Percentiles rank a stretch among this genome's conserved stretches.
Evolutionary conservation across 2,329 filamentous ascomycete species (phyloP).

Genomic region (Grosmannia serpens): DNA sequence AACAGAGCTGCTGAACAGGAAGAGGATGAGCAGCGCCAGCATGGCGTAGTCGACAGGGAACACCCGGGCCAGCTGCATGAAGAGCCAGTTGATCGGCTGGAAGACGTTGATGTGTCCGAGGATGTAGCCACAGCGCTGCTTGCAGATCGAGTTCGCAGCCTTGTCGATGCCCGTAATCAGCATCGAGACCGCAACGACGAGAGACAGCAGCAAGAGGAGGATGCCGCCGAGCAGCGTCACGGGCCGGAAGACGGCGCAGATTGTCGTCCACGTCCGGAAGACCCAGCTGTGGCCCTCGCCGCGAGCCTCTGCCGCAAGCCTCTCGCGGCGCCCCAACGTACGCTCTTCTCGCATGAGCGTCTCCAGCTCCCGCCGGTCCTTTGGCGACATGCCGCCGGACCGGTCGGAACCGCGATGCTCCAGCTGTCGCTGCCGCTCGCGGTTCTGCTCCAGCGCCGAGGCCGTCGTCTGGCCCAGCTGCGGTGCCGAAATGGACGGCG

Average conservation of each 20-base stretch:
- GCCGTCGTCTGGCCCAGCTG: conserved; percentile 66
- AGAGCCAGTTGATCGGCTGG: conserved; percentile 86
- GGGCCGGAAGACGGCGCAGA: conserved; percentile 73
- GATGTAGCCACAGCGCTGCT: conserved; percentile 82
- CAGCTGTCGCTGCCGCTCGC: conserved; percentile 83
- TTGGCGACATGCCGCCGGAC: conserved; percentile 61
- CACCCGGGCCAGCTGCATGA: conserved; percentile 66
- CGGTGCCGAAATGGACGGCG: conserved; percentile 74
- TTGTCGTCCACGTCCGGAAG: conserved; percentile 65
- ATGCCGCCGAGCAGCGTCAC: conserved; percentile 81
- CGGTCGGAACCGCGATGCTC: conserved; percentile 74
- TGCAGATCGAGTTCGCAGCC: conserved; percentile 88
- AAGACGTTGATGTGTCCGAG: conserved; percentile 80
- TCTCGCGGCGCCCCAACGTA: conserved; percentile 78
- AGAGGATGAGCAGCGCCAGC: conserved; percentile 70
- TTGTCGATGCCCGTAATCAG: conserved; percentile 94
- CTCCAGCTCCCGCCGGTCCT: conserved; percentile 83
- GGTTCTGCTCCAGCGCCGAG: conserved; percentile 73
- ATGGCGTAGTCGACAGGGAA: conserved; percentile 90
- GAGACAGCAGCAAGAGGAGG: conserved; percentile 58
- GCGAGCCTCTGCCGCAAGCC: conserved; percentile 70
- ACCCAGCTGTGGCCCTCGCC: conserved; percentile 68
- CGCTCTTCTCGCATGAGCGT: conserved; percentile 80
- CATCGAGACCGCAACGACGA: conserved; percentile 83
- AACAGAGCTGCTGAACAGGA: conserved; percentile 83